Conservation (phyloP, 2,329 filamentous ascomycete genomes). For the Pyricularia grisea region DNA sequence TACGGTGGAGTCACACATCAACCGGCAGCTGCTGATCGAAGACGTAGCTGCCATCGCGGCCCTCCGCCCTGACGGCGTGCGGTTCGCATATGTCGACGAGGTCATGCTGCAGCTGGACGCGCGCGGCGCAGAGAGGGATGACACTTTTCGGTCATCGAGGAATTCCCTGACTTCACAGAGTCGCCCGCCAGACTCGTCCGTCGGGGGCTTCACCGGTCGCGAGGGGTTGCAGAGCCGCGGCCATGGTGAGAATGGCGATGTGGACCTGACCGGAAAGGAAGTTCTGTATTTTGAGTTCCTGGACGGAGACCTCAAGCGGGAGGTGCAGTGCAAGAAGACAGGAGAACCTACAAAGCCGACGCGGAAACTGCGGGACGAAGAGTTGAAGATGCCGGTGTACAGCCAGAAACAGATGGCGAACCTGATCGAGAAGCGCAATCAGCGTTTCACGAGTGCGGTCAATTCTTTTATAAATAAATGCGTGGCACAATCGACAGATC, state of each 20-base stretch:
- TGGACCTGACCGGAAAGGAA: slow-evolving; percentile 40
- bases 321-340: slow-evolving; percentile 63
- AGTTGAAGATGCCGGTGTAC: slow-evolving; percentile 84
- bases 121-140: slow-evolving; percentile 56
- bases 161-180: slow-evolving; percentile 39
- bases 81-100: slow-evolving; percentile 82
- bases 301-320: slow-evolving; percentile 80
- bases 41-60: slow-evolving; percentile 78
- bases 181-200: slow-evolving; percentile 43
- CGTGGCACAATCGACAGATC: slow-evolving; percentile 45
- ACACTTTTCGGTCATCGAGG: slow-evolving; percentile 50
- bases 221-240: slow-evolving; percentile 23
- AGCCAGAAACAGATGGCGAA: slow-evolving; percentile 86
- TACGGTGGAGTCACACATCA: slow-evolving; percentile 76
- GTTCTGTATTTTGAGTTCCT: slow-evolving; percentile 87
- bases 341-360: slow-evolving; percentile 61
- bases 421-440: slow-evolving; percentile 82
- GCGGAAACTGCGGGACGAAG: slow-evolving; percentile 63
- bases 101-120: slow-evolving; percentile 72
- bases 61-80: slow-evolving; percentile 67
- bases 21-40: slow-evolving; percentile 57
- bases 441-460: slow-evolving; percentile 70
- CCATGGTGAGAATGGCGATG: slow-evolving; percentile 14
- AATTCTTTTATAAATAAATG: slow-evolving; percentile 71
- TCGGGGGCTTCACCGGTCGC: slow-evolving; percentile 43